Base-by-base conservation (phyloP, 495 filamentous ascomycete genomes). In the Copromyces sp. region DNA sequence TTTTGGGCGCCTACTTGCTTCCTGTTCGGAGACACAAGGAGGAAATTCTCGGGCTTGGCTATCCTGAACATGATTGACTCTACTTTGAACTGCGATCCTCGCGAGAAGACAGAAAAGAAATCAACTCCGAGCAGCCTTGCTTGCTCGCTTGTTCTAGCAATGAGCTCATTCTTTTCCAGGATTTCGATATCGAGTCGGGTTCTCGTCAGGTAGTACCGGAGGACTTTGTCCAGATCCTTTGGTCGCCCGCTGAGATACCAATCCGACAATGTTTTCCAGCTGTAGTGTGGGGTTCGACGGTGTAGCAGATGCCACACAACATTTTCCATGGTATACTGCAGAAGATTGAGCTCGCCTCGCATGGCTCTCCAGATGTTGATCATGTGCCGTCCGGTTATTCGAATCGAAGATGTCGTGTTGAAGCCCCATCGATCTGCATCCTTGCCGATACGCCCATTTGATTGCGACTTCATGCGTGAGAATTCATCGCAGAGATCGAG, bases 61-160 rank as follows among this genome's bases (percentile, higher is more conserved):
- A 99, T 98, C 69, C 95, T 89, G 76, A 98, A 98, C 95, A 99
- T 98, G 74, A 98, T 88, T 2, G 94, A 97, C 82, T 99, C 95
- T 59, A 99, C 95, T 78, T 98, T 98, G 85, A 97, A 97, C 78
- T 99, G 95, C 9, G 94, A 97, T 37, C 95, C 96, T 41, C 95
- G 88, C 17, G 92, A 92, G 78, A 97, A 94, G 68, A 99, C 94
- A 0, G 94, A 96, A 80, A 93, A 95, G 81, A 98, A 99, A 81
- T 98, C 95, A 3, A 99, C 92, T 0, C 95, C 95, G 29, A 99
- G 87, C 39, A 99, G 84, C 61, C 96, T 88, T 16, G 95, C 95
- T 77, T 99, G 95, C 80, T 99, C 95, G 79, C 95, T 97, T 4
- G 93, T 98, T 68, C 95, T 86, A 1, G 93, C 84, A 68, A 98